Conservation (phyloP, 306 rosid species). For the Elaeagnus macrophylla region DNA sequence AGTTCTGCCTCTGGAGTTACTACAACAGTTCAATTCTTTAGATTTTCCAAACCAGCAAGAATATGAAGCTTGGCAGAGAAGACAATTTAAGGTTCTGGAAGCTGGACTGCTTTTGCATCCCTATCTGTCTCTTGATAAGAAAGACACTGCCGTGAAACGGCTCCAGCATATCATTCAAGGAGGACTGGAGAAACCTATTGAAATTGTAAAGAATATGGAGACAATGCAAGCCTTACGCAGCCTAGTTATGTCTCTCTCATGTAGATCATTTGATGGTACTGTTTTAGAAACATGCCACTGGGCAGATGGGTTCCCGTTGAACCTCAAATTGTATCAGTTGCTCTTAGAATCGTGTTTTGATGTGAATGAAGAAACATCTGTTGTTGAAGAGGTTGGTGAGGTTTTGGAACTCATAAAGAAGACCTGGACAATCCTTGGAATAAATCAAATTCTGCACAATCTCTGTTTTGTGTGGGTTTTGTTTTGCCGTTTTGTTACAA, state of each 20-base stretch:
- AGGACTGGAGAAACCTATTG: conserved; percentile 62
- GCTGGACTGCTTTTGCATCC: conserved; percentile 72
- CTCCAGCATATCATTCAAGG: conserved; percentile 46
- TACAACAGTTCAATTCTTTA: conserved; percentile 61
- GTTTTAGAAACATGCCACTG: conserved; percentile 62
- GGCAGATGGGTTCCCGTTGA: conserved; percentile 94
- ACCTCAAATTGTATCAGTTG: conserved; percentile 78
- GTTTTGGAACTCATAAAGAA: conserved; percentile 85
- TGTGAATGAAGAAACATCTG: conserved; percentile 47
- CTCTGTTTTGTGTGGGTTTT: conserved; percentile 81
- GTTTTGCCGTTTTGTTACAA: conserved; percentile 59
- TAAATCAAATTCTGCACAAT: conserved; percentile 72
- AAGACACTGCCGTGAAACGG: conserved; percentile 42
- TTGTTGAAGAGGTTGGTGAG: conserved; percentile 91
- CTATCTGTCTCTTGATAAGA: conserved; percentile 49
- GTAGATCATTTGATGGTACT: conserved; percentile 67
- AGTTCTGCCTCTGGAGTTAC: conserved; percentile 84
- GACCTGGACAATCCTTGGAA: conserved; percentile 82
- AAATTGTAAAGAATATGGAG: conserved; percentile 47
- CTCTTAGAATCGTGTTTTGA: conserved; percentile 89
- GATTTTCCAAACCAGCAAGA: conserved; percentile 72
- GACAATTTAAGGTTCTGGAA: conserved; percentile 75
- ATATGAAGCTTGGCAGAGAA: conserved; percentile 71
- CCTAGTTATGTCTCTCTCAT: conserved; percentile 59
- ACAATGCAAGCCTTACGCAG: conserved; percentile 50